A percentile compares a stretch with the other conserved stretches of the same genome.
Evolutionary conservation across 2,329 filamentous ascomycete species (phyloP).

Genomic region (Chrysoporthe austroafricana): DNA sequence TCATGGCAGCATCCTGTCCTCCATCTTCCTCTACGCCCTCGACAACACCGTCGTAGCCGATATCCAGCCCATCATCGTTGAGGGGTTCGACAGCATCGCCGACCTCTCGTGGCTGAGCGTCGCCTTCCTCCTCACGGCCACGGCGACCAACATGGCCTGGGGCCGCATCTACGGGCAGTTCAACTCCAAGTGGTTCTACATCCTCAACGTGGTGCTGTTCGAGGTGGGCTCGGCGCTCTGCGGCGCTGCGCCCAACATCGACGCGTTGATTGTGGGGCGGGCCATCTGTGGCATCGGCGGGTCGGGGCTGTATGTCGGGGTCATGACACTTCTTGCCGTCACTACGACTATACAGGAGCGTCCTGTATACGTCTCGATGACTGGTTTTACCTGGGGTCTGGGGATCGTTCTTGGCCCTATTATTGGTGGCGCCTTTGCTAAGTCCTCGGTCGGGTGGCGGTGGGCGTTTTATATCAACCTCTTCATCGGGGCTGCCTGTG

Average conservation of each 20-base stretch:
- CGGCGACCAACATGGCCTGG: no score
- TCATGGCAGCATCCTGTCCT: constrained; percentile 1
- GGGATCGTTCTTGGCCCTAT: constrained; percentile 46
- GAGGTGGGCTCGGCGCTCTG: constrained; percentile 39
- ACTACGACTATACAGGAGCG: constrained; percentile 23
- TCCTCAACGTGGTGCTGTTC: constrained; percentile 31
- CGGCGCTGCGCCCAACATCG: constrained; percentile 45
- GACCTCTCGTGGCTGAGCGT: constrained; percentile 41
- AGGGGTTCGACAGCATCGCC: constrained; percentile 36
- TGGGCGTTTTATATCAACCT: constrained; percentile 57
- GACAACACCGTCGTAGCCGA: constrained; percentile 46
- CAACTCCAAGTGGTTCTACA: constrained; percentile 46
- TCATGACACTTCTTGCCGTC: constrained; percentile 37
- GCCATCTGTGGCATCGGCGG: constrained; percentile 47
- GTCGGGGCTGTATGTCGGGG: constrained; percentile 42
- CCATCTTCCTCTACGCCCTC: constrained; percentile 29
- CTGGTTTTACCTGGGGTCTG: constrained; percentile 37
- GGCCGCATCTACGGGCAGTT: constrained; percentile 40
- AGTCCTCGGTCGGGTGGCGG: constrained; percentile 40
- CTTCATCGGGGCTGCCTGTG: constrained; percentile 45
- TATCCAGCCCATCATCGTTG: constrained; percentile 45
- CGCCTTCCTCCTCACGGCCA: constrained; percentile 40
- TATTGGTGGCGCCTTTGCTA: constrained; percentile 40
- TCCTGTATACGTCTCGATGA: constrained; percentile 19
- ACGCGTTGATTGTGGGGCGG: constrained; percentile 50